Base-by-base conservation (phyloP, 176 grass and related monocot genomes). In the Calamus simplicifolius region DNA sequence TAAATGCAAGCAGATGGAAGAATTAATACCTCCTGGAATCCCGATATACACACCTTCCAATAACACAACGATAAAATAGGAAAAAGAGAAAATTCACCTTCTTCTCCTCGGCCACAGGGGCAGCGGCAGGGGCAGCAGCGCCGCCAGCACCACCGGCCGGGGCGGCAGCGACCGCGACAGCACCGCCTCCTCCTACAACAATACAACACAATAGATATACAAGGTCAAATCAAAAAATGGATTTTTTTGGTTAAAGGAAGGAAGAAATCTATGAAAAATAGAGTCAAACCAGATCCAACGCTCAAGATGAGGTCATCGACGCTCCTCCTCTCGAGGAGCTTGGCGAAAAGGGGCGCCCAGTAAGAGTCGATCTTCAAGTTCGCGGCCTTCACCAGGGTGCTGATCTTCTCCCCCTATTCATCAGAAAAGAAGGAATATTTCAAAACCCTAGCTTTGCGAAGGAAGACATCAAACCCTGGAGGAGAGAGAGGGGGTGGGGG, bases 261-360 rank as follows among this genome's bases (percentile, higher is more conserved):
- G 14, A 55, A 27, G 43, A 56, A 16, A 28, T 43, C 7, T 43
- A 43, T 13, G n/a, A 19, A 3, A 16, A 48, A 30, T 64, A 6
- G 17, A 30, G 8, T 43, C 8, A 12, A 2, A 95, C 91, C 91
- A 50, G 83, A 87, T 81, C 91, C 86, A 3, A 87, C 77, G 49
- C 80, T 84, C 52, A 79, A 68, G 57, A 90, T 87, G 52, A 95
- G 82, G 43, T 95, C 91, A 1, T 78, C 86, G 1, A 86, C 86
- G 77, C 56, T 90, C 27, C 91, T 64, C 61, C 56, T 84, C 74
- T 80, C 61, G 0, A 95, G 77, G 21, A 95, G 86, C 74, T 90
- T 95, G 56, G 80, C 80, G 73, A 95, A 95, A 57, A 95, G 86
- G 1, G 77, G 29, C 0, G 83, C 74, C 91, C 91, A 95, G 80